Evolutionary conservation across 1,284 basidiomycete species (phyloP).

Genomic region (Irpex sp.): DNA sequence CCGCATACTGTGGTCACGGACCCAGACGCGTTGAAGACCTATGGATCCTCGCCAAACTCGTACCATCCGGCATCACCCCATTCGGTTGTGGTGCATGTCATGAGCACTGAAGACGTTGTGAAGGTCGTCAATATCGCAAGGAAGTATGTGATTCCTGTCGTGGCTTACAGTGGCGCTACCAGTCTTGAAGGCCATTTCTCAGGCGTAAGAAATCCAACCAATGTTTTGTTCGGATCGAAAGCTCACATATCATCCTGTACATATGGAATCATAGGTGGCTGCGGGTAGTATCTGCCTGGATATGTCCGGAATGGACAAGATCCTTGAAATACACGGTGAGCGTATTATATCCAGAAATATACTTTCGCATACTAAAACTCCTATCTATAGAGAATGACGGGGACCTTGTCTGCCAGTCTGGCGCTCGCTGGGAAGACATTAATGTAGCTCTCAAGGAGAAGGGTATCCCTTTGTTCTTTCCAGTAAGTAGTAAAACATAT

Average conservation of each 20-base stretch:
- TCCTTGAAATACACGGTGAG: constrained; percentile 72
- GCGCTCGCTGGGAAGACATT: constrained; percentile 86
- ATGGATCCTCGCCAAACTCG: constrained; percentile 67
- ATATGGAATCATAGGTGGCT: constrained; percentile 34
- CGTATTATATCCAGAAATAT: neutral
- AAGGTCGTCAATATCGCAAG: constrained; percentile 54
- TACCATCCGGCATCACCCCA: constrained; percentile 66
- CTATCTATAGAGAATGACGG: constrained; percentile 48
- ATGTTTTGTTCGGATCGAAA: no score
- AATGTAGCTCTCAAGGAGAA: constrained; percentile 72
- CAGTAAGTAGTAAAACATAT: constrained; percentile 36
- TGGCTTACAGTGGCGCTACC: constrained; percentile 61
- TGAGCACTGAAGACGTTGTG: constrained; percentile 55
- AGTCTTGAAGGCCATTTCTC: constrained; percentile 57
- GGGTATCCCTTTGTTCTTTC: constrained; percentile 69
- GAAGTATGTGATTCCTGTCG: constrained; percentile 50
- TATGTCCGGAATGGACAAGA: constrained; percentile 80
- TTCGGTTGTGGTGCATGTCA: constrained; percentile 52
- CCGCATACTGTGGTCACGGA: constrained; percentile 46
- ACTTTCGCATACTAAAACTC: neutral
- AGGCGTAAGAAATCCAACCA: constrained; percentile 40
- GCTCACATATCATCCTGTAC: no score
- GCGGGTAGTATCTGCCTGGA: constrained; percentile 82
- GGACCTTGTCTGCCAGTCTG: constrained; percentile 79
- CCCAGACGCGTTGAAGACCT: constrained; percentile 41